Base-by-base conservation (phyloP, 179 eudicot genomes). In the Carnegiea gigantea region DNA sequence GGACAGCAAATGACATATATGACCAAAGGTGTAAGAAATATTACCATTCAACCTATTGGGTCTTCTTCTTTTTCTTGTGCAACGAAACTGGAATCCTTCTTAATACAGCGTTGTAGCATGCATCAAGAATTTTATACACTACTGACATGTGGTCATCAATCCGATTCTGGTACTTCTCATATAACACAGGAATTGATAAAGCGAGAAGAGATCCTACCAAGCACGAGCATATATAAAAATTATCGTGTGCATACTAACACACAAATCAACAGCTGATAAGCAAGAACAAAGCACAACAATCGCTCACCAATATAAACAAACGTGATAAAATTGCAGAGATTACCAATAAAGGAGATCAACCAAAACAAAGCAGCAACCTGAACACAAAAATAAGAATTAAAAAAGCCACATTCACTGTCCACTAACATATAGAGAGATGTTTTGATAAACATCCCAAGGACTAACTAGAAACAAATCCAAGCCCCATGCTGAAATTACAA, bases 261-360 rank as follows among this genome's bases (percentile, higher is more conserved):
- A 65, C 15, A 74, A 62, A 44, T 49, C 24, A 51, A 15, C 18
- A 51, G 57, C 18, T 0, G 57, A 9, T 14, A 68, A 21, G 12
- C 20, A 71, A 51, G 30, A 71, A 44, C 12, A 73, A 14, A 59
- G 3, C 15, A 11, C 57, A 43, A 30, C 51, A 53, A 44, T 46
- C 80, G 88, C 95, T 93, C 86, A 96, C 99, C 98, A 78, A 92
- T 68, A 77, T 92, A 94, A 77, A 91, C 78, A 80, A 94, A 83
- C 21, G 99, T 92, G 81, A 95, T 86, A 59, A 94, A 94, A 88
- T 88, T 88, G 88, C 89, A 92, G 70, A 92, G 86, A 87, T 94
- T 88, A 49, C 99, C 99, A 68, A 94, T 64, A 72, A 75, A 89
- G 9, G 98, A 96, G 77, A 94, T 83, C 80, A 94, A 3, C 96